These are phyloP conservation scores for Francoa sonchifolia DNA, from an alignment of 441 rosid genomes.

Conservation along the genomic window DNA sequence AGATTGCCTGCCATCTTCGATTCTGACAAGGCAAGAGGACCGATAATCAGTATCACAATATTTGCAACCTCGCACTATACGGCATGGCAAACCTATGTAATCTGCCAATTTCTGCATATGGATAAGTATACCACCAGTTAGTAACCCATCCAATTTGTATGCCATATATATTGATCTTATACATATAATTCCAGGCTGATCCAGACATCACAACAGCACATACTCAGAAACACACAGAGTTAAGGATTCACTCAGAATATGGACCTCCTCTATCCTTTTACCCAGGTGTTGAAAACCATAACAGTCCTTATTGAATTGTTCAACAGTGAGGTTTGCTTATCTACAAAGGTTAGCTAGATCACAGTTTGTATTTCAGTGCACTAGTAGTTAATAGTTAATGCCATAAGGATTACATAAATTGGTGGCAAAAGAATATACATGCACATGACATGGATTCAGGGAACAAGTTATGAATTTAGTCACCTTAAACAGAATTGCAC, in stretches of 20 bases:
- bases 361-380: background rate
- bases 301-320: too few species aligned
- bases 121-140: slow-evolving; percentile 8
- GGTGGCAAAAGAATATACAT: background rate
- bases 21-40: slow-evolving; percentile 90
- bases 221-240: too few species aligned
- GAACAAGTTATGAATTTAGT: slow-evolving; percentile 4
- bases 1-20: slow-evolving; percentile 55
- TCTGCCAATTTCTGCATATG: slow-evolving; percentile 86
- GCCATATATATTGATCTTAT: too few species aligned
- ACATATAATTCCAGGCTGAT: too few species aligned
- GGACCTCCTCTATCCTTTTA: too few species aligned
- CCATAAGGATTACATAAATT: too few species aligned
- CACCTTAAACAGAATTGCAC: slow-evolving; percentile 91
- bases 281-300: too few species aligned
- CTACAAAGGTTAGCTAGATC: too few species aligned
- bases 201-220: background rate
- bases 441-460: background rate
- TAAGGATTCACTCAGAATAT: too few species aligned
- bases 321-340: too few species aligned
- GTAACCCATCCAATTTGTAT: slow-evolving; percentile 1
- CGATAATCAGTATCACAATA: slow-evolving; percentile 70
- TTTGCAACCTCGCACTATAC: slow-evolving; percentile 91
- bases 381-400: background rate
- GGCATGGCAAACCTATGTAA: slow-evolving; percentile 83